A percentile compares a stretch with the other conserved stretches of the same genome.
These are phyloP conservation scores for Tolypocladium paradoxum DNA, from an alignment of 2,329 filamentous ascomycete species.

Conservation along the genomic window DNA sequence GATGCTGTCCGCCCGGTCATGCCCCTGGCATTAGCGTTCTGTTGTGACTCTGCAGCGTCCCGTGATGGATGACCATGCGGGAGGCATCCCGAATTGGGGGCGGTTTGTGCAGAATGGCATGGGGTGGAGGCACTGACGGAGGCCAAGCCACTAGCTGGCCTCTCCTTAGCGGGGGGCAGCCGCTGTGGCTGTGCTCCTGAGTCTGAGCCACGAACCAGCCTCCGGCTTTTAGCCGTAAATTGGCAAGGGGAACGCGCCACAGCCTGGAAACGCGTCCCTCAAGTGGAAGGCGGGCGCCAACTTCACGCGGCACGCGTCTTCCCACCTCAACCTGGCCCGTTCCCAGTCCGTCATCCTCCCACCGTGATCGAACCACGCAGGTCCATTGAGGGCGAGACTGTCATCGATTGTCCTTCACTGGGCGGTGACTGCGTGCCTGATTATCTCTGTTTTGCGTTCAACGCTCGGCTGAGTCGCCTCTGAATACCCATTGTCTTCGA, in stretches of 20 bases:
- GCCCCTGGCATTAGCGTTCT: not conserved
- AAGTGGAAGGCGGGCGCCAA: constrained; percentile 1
- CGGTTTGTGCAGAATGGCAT: not conserved
- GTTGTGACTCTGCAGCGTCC: not conserved
- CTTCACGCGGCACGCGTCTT: constrained; percentile 16
- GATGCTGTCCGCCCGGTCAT: not conserved
- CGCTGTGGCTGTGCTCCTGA: not conserved
- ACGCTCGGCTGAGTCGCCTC: not conserved
- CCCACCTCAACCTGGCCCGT: not conserved
- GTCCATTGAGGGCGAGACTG: not conserved
- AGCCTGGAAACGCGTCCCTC: constrained; percentile 1
- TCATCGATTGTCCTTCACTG: constrained; percentile 2
- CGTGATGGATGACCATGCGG: not conserved
- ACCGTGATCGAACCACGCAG: not conserved
- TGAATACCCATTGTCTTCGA: not conserved
- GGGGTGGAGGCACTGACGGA: not conserved
- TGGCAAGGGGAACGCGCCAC: not conserved
- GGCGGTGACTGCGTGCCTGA: not conserved
- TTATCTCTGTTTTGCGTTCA: not conserved
- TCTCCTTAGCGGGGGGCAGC: not conserved
- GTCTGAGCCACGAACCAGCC: not conserved
- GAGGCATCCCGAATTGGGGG: not conserved
- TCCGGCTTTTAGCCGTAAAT: not conserved
- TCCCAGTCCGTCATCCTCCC: not conserved
- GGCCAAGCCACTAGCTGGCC: constrained; percentile 1